These are phyloP conservation scores for Sicyos baderoa DNA, from an alignment of 306 rosid genomes.

Conservation along the genomic window DNA sequence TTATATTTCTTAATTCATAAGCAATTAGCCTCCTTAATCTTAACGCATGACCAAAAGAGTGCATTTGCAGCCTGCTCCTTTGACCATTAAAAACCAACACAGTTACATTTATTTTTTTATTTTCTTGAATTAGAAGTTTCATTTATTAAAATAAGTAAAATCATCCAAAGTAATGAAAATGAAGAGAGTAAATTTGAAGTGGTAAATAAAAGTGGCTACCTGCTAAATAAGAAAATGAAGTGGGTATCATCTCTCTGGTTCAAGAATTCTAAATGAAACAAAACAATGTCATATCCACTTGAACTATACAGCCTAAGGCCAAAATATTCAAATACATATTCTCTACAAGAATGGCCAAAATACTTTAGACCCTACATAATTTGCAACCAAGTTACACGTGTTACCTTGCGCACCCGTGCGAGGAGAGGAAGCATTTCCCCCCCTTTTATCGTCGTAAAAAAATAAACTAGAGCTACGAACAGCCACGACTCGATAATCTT, in stretches of 20 bases:
- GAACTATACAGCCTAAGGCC: slow-evolving; percentile 14
- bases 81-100: background rate
- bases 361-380: slow-evolving; percentile 12
- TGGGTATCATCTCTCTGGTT: background rate
- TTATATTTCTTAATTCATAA: background rate
- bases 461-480: background rate
- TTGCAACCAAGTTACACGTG: slow-evolving; percentile 9
- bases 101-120: background rate
- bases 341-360: slow-evolving; percentile 19
- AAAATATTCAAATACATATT: slow-evolving; percentile 10
- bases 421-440: too few species aligned
- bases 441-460: background rate
- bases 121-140: too few species aligned
- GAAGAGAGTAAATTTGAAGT: background rate
- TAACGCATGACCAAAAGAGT: background rate
- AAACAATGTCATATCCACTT: slow-evolving; percentile 14
- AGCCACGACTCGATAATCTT: background rate
- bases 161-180: background rate
- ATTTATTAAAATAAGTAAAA: background rate
- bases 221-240: background rate
- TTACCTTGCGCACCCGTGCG: slow-evolving; percentile 7
- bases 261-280: background rate
- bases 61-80: background rate
- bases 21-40: background rate
- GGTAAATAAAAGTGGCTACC: background rate